A percentile compares a stretch with the other conserved stretches of the same genome.
Conservation (phyloP, 2,329 filamentous ascomycete species). For the Penicillium sp. region DNA sequence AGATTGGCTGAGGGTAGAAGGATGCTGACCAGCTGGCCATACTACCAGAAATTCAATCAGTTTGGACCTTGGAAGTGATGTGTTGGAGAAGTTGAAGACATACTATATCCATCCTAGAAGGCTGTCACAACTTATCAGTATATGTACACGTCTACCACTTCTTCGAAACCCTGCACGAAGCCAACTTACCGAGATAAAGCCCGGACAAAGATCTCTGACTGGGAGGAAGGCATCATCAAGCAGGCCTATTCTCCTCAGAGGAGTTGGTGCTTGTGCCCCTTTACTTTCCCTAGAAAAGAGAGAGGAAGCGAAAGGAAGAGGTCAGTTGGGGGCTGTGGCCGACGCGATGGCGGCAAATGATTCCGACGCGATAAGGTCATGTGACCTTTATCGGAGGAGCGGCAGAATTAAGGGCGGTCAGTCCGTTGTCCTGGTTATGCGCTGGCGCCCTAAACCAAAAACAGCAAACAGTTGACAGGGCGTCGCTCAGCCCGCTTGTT, state of each 20-base stretch:
- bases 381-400: constrained; percentile 13
- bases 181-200: constrained; percentile 43
- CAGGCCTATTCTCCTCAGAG: background rate
- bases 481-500: constrained; percentile 25
- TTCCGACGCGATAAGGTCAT: constrained; percentile 29
- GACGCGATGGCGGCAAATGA: too few species aligned
- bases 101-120: constrained; percentile 60
- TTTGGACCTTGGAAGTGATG: background rate
- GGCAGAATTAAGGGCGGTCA: constrained; percentile 24
- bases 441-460: constrained; percentile 41
- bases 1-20: constrained; percentile 86
- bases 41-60: constrained; percentile 29
- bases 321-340: background rate
- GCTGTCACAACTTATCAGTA: constrained; percentile 40
- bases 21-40: constrained; percentile 76
- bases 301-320: constrained; percentile 1
- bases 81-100: background rate
- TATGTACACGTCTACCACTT: background rate
- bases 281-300: background rate
- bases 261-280: background rate
- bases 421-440: constrained; percentile 41
- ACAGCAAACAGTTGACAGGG: constrained; percentile 41
- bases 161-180: background rate
- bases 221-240: constrained; percentile 18
- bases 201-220: constrained; percentile 37